Conservation (phyloP, 2,329 filamentous ascomycete species). For the Emmonsia crescens region DNA sequence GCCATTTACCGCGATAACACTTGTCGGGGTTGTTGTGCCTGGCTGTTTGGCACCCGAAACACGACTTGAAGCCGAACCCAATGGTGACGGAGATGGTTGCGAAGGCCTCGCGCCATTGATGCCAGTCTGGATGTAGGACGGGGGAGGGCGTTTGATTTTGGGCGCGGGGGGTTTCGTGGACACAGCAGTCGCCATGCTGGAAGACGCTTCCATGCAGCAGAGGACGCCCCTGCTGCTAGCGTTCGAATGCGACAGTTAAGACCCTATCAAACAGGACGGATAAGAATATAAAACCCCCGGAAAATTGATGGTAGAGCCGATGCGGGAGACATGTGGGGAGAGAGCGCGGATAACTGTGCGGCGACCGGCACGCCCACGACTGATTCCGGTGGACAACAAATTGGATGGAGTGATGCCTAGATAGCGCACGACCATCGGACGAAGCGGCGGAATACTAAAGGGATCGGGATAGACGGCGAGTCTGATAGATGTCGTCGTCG, state of each 20-base stretch:
- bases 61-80: constrained; percentile 41
- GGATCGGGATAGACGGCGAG: not conserved
- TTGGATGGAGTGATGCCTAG: not conserved
- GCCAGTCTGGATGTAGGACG: constrained; percentile 52
- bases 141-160: constrained; percentile 60
- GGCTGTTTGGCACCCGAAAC: constrained; percentile 45
- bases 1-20: constrained; percentile 35
- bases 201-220: not conserved
- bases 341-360: constrained; percentile 25
- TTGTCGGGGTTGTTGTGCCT: constrained; percentile 33
- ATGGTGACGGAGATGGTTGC: constrained; percentile 49
- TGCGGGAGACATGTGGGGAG: constrained; percentile 38
- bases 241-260: not conserved
- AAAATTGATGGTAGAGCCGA: constrained; percentile 30
- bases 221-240: not conserved
- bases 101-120: constrained; percentile 48
- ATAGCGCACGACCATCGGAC: not conserved
- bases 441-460: not conserved
- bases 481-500: not conserved
- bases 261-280: constrained; percentile 11
- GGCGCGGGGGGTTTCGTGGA: constrained; percentile 34
- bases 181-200: constrained; percentile 35
- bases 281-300: constrained; percentile 23
- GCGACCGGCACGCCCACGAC: constrained; percentile 18
- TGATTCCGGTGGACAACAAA: not conserved